Conservation (phyloP, 2,329 filamentous ascomycete genomes). For the Monilinia fructigena region DNA sequence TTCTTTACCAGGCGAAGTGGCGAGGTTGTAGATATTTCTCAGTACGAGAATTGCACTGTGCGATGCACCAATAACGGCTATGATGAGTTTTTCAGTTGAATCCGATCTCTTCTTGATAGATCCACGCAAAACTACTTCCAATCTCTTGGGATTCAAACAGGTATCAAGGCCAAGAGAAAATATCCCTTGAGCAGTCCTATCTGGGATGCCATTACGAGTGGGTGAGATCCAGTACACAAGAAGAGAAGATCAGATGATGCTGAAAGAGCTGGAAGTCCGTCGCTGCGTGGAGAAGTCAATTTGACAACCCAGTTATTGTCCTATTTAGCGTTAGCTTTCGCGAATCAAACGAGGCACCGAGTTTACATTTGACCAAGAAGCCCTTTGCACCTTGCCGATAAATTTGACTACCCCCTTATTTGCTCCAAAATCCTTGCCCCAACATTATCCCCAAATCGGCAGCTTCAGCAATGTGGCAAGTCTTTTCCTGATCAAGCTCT, state of each 20-base stretch:
- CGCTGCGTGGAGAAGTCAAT: conserved; percentile 31
- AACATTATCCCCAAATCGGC: conserved; percentile 53
- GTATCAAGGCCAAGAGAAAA: background rate
- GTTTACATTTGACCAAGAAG: conserved; percentile 43
- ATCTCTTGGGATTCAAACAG: background rate
- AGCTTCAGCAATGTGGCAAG: conserved; percentile 56
- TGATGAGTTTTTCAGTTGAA: conserved; percentile 36
- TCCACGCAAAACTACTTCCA: background rate
- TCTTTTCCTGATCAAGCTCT: conserved; percentile 54
- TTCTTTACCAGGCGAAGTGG: background rate
- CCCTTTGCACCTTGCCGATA: conserved; percentile 43
- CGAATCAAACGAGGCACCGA: background rate
- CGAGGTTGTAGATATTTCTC: conserved; percentile 56
- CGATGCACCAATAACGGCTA: conserved; percentile 61
- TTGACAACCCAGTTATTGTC: conserved; percentile 42
- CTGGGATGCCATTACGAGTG: conserved; percentile 45
- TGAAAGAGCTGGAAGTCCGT: conserved; percentile 22
- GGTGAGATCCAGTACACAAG: conserved; percentile 58
- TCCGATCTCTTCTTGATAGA: background rate
- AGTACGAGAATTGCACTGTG: conserved; percentile 63
- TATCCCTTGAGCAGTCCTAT: conserved; percentile 40
- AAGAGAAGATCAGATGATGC: conserved; percentile 43
- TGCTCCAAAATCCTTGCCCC: conserved; percentile 45
- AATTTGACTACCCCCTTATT: conserved; percentile 44
- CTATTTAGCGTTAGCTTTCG: conserved; percentile 26